phyloP scores from a whole-genome alignment of 2,329 filamentous ascomycete species.

The Biscogniauxia sp. region DNA sequence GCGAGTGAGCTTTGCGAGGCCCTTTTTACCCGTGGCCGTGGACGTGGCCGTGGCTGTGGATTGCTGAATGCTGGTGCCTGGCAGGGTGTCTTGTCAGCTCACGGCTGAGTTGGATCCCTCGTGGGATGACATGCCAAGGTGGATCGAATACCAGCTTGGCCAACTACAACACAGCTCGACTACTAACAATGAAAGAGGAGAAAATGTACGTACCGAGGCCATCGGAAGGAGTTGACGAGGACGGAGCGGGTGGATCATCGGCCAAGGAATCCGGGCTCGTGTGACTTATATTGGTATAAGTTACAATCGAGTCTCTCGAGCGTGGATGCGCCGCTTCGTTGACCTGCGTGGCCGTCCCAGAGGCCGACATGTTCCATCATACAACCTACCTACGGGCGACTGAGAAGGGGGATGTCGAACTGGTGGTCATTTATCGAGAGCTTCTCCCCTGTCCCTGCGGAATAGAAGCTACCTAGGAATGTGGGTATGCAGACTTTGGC shows the following conservation, averaged over 20 bases:
- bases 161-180: no score
- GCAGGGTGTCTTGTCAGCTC: not conserved
- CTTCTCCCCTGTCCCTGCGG: not conserved
- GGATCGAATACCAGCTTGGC: no score
- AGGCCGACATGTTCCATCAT: constrained; percentile 32
- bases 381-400: not conserved
- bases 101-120: constrained; percentile 3
- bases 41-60: constrained; percentile 9
- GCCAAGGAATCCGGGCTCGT: constrained; percentile 13
- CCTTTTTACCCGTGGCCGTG: constrained; percentile 21
- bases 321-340: constrained; percentile 20
- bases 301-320: constrained; percentile 11
- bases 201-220: constrained; percentile 13
- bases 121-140: no score
- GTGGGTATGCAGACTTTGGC: not conserved
- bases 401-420: constrained; percentile 1
- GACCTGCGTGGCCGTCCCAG: constrained; percentile 21
- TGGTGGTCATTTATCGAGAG: not conserved
- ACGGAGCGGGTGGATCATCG: constrained; percentile 4
- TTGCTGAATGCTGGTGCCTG: constrained; percentile 26
- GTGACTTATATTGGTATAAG: constrained; percentile 1
- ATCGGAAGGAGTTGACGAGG: constrained; percentile 17
- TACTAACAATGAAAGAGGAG: not conserved
- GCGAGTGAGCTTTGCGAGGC: constrained; percentile 22
- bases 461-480: no score